Conservation (phyloP, 1,139 yeast species). For the Geotrichum aggregatum region DNA sequence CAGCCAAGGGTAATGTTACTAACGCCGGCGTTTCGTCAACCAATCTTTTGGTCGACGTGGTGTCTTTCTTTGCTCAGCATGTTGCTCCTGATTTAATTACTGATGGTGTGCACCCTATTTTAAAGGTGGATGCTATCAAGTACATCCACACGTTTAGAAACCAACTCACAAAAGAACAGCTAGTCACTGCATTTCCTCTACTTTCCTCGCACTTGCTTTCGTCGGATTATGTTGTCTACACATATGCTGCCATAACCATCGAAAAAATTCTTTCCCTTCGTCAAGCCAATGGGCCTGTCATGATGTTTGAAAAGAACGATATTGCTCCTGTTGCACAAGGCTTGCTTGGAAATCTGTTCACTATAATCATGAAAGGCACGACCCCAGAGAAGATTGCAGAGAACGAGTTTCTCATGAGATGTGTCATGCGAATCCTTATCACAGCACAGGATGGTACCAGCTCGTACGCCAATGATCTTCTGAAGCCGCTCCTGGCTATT, state of each 20-base stretch:
- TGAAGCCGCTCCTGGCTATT: slow-evolving; percentile 65
- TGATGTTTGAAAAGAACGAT: slow-evolving; percentile 69
- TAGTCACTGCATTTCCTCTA: slow-evolving; percentile 74
- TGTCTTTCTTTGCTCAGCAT: slow-evolving; percentile 73
- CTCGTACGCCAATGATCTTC: slow-evolving; percentile 38
- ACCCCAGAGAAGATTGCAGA: slow-evolving; percentile 92
- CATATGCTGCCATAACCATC: slow-evolving; percentile 89
- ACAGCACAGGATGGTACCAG: slow-evolving; percentile 64
- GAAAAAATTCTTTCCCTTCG: slow-evolving; percentile 83
- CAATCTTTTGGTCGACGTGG: slow-evolving; percentile 78
- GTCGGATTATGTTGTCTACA: slow-evolving; percentile 75
- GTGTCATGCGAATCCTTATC: slow-evolving; percentile 77
- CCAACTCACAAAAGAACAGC: slow-evolving; percentile 82
- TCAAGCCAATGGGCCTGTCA: slow-evolving; percentile 42
- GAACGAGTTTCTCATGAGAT: slow-evolving; percentile 87
- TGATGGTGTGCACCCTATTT: slow-evolving; percentile 45
- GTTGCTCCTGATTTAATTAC: slow-evolving; percentile 75
- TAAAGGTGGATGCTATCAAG: slow-evolving; percentile 88
- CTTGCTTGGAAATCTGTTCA: slow-evolving; percentile 61
- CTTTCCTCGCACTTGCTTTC: slow-evolving; percentile 61
- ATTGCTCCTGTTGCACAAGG: slow-evolving; percentile 53
- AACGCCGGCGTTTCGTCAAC: slow-evolving; percentile 86
- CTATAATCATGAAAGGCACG: slow-evolving; percentile 54
- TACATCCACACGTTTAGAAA: slow-evolving; percentile 87
- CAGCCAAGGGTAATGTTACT: slow-evolving; percentile 84